These are phyloP conservation scores for Carpinus viminea DNA, from an alignment of 306 rosid species.

Conservation along the genomic window DNA sequence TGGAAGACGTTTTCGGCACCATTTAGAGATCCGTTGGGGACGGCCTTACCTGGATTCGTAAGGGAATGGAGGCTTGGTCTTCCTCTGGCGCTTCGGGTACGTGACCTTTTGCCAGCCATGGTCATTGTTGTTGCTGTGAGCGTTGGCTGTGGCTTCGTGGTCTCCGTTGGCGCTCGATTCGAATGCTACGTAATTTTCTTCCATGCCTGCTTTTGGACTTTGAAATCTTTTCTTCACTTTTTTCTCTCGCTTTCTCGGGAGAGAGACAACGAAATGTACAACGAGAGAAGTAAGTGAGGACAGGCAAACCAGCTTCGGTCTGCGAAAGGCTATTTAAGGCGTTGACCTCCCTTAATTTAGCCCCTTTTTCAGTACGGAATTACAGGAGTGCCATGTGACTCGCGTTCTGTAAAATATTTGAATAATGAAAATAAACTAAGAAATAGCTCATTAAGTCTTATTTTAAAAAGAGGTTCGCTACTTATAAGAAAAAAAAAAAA, in stretches of 20 bases:
- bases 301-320: neutral
- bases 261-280: constrained; percentile 11
- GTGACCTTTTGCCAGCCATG: constrained; percentile 98
- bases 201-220: constrained; percentile 39
- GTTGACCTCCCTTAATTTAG: constrained; percentile 37
- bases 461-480: too few relatives aligned
- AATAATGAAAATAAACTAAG: too few relatives aligned
- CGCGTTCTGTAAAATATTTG: neutral
- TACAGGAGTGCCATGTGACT: constrained; percentile 23
- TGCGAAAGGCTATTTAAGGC: constrained; percentile 9
- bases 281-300: neutral
- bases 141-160: constrained; percentile 21
- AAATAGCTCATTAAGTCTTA: too few relatives aligned
- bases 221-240: neutral
- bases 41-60: constrained; percentile 33
- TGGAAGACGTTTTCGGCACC: constrained; percentile 62
- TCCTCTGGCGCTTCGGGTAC: constrained; percentile 75
- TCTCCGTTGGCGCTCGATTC: constrained; percentile 37
- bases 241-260: constrained; percentile 10
- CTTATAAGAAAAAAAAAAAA: too few relatives aligned
- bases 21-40: constrained; percentile 30
- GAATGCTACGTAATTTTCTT: constrained; percentile 46
- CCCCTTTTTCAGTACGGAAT: constrained; percentile 36
- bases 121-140: constrained; percentile 40
- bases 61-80: constrained; percentile 48